Percentiles rank a stretch among this genome's conserved stretches.
Evolutionary conservation across 345 rosid genomes (phyloP).

Genomic region (Theobroma cacao): DNA sequence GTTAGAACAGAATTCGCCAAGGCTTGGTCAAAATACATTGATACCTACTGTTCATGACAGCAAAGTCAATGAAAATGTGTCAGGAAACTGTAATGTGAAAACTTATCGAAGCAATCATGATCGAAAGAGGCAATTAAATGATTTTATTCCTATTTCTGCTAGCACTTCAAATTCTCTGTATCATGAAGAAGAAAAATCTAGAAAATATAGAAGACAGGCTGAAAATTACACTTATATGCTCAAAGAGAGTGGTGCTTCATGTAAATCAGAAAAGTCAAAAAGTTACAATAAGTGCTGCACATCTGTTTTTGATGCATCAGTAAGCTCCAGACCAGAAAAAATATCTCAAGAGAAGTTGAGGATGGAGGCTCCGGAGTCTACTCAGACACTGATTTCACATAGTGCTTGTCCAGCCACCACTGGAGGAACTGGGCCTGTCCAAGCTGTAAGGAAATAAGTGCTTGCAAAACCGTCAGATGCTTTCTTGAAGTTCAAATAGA

Average conservation of each 20-base stretch:
- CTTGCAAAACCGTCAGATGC: background rate
- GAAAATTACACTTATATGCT: background rate
- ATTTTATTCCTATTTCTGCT: background rate
- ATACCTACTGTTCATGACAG: background rate
- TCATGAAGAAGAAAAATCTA: background rate
- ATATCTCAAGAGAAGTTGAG: background rate
- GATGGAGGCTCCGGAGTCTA: background rate
- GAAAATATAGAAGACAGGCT: background rate
- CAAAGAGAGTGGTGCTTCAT: background rate
- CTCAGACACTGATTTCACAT: background rate
- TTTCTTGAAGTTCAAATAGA: background rate
- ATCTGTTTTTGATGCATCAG: background rate
- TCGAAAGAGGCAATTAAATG: conserved; percentile 8
- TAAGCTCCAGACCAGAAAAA: background rate
- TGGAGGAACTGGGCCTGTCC: background rate
- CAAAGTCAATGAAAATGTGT: background rate
- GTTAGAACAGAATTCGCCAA: background rate
- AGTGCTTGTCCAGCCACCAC: background rate
- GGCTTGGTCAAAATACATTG: background rate
- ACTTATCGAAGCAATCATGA: background rate
- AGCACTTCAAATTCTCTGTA: background rate
- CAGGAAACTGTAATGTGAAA: background rate
- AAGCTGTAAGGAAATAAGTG: background rate
- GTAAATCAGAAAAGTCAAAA: background rate
- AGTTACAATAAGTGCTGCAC: conserved; percentile 1